Percentiles rank a stretch among this genome's conserved stretches.
These are phyloP conservation scores for Trichophaea hybrida DNA, from an alignment of 2,329 filamentous ascomycete species.

Conservation along the genomic window DNA sequence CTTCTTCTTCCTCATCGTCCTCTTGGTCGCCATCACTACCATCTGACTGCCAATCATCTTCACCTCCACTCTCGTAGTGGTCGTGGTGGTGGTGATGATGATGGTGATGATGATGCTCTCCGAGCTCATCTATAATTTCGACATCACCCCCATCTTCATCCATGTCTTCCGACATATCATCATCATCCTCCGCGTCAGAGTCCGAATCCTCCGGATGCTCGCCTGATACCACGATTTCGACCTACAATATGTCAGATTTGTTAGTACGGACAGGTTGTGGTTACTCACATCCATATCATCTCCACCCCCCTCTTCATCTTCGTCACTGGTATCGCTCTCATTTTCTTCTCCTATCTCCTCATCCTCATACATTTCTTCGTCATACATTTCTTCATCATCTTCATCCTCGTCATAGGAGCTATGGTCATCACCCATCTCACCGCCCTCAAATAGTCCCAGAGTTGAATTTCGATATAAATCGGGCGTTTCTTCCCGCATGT, in stretches of 20 bases:
- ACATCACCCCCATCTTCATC: constrained; percentile 49
- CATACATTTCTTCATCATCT: constrained; percentile 67
- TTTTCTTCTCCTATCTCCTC: constrained; percentile 48
- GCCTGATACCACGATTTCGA: constrained; percentile 67
- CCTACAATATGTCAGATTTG: constrained; percentile 32
- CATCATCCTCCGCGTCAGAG: constrained; percentile 47
- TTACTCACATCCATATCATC: constrained; percentile 27
- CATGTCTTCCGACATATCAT: constrained; percentile 41
- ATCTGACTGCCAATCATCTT: constrained; percentile 31
- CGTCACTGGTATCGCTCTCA: constrained; percentile 40
- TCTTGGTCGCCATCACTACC: constrained; percentile 35
- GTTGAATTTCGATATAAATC: constrained; percentile 95
- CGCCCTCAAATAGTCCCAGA: constrained; percentile 79
- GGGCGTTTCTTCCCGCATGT: constrained; percentile 83
- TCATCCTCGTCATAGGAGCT: constrained; percentile 53
- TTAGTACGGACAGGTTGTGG: not conserved
- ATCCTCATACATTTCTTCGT: constrained; percentile 86
- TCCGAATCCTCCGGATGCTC: constrained; percentile 50
- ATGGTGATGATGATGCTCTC: not conserved
- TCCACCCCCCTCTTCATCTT: constrained; percentile 55
- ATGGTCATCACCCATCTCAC: constrained; percentile 68
- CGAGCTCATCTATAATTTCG: constrained; percentile 39
- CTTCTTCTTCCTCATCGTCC: constrained; percentile 36
- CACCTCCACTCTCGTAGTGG: constrained; percentile 47
- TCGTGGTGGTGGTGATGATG: constrained; percentile 30